Evolutionary conservation across 768 basidiomycete genomes (phyloP).

Genomic region (Phaffia tasmanica): DNA sequence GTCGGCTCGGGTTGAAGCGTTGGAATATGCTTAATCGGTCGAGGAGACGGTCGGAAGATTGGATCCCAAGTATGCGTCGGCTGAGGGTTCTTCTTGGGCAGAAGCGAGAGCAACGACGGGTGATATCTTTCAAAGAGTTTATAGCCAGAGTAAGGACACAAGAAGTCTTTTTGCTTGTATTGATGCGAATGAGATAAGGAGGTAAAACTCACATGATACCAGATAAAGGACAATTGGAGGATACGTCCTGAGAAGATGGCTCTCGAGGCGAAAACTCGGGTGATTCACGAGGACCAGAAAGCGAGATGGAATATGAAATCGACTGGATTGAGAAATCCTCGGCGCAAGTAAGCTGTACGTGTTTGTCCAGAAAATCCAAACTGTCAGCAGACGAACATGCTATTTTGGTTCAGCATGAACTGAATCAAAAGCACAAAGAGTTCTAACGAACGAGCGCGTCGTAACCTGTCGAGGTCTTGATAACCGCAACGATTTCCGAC

Average conservation of each 20-base stretch:
- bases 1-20: no score
- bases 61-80: constrained; percentile 9
- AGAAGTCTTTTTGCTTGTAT: neutral
- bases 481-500: neutral
- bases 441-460: neutral
- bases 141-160: neutral
- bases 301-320: neutral
- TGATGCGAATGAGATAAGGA: neutral
- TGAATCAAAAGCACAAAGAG: no score
- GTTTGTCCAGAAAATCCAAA: no score
- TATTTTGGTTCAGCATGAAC: no score
- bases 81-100: neutral
- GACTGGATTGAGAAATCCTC: no score
- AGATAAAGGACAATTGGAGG: neutral
- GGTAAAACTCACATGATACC: neutral
- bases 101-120: constrained; percentile 1
- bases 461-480: neutral
- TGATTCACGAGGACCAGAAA: neutral
- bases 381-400: no score
- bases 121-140: constrained; percentile 3
- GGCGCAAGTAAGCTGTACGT: no score
- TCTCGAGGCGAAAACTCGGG: neutral
- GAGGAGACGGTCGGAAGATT: constrained; percentile 6
- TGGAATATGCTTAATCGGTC: neutral
- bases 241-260: neutral